Percentiles rank a stretch among this genome's conserved stretches.
Evolutionary conservation across 768 basidiomycete genomes (phyloP).

Genomic region (Gymnopilus dilepis): DNA sequence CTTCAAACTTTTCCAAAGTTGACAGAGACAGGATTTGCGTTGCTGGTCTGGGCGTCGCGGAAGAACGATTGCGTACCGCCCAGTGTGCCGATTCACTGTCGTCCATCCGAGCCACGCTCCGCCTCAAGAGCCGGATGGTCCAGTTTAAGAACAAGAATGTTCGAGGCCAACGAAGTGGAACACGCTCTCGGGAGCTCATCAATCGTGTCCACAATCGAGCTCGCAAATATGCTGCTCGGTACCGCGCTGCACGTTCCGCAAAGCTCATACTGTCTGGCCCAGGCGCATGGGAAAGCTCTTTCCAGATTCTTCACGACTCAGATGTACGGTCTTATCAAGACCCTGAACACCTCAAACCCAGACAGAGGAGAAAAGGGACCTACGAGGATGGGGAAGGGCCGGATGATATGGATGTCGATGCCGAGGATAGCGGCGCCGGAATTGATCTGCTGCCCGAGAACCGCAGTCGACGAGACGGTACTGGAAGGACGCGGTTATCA

Average conservation of each 20-base stretch:
- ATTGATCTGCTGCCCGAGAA: conserved; percentile 5
- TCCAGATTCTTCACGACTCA: neutral
- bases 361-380: neutral
- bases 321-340: neutral
- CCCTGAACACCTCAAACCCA: neutral
- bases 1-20: neutral
- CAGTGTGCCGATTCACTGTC: neutral
- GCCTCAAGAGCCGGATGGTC: conserved; percentile 3
- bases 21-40: neutral
- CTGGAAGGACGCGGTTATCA: conserved; percentile 10
- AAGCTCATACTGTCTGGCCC: conserved; percentile 4
- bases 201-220: neutral
- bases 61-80: neutral
- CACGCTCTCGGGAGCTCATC: neutral
- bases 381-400: neutral
- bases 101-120: neutral
- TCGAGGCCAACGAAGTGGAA: conserved; percentile 1
- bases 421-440: neutral
- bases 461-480: neutral
- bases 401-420: neutral
- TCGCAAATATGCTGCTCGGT: neutral
- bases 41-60: neutral
- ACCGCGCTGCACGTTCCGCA: neutral
- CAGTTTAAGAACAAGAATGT: conserved; percentile 9
- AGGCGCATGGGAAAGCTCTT: neutral